Base-by-base conservation (phyloP, 192 early-diverging fungal genomes). In the Coemansia sp. region DNA sequence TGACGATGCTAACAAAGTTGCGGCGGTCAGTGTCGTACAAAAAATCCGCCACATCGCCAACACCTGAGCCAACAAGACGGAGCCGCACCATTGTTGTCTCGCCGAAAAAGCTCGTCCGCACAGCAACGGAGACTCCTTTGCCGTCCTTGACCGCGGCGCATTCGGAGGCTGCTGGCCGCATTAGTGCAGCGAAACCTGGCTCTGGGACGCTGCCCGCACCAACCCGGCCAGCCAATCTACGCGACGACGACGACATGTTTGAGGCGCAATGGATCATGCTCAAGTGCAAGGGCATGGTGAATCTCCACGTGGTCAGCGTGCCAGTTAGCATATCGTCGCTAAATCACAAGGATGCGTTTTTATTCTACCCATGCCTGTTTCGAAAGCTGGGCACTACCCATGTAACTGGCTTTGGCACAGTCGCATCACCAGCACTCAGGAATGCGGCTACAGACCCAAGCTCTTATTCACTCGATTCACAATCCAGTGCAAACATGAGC, bases 331-430 rank as follows among this genome's bases (percentile, higher is more conserved):
- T 74, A 17, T 64, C 64, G 11, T 83, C 80, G 31, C 68, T 83
- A 11, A 78, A 78, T 67, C 80, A 83, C 67, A 83, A 75, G 50
- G 80, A 83, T 19, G 65, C 72, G 24, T 83, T 83, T 40, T 21
- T 83, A 19, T 66, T 83, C 11, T 83, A 83, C 14, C 79, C 79
- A 17, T 69, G 79, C n/a, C 21, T 73, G 36, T 72, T 76, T 42
- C 70, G 70, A 62, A 68, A 67, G 11, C 41, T 59, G 14, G 31
- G 40, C 10, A 6, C 50, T 21, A 33, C 36, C 6, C 37, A 21
- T 13, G 39, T 21, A 9, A n/a, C 62, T 21, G 44, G 37, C 37
- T 35, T 9, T 7, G 24, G 27, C 31, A n/a, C 62, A 29, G 7
- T 29, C 9, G 14, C 31, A 3, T 33, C 24, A 3, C 9, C 8